phyloP scores from a whole-genome alignment of 768 basidiomycete genomes.

The Phylloporus scabripes region DNA sequence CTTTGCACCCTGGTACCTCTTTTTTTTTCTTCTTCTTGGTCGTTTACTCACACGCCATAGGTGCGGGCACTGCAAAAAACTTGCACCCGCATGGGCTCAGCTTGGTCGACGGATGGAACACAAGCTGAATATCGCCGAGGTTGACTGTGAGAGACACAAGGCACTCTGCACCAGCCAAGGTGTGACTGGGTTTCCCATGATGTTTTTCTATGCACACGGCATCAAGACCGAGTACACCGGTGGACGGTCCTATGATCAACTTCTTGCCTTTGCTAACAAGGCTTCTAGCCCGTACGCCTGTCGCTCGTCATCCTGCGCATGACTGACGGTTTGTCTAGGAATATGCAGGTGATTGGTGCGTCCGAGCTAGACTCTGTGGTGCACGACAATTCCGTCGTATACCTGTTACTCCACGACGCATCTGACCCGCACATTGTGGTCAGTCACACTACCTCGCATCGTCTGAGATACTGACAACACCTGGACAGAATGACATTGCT shows the following conservation, averaged over 20 bases:
- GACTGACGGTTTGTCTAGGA: constrained; percentile 5
- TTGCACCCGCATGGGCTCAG: constrained; percentile 76
- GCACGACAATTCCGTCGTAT: too few relatives aligned
- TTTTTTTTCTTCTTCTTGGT: constrained; percentile 3
- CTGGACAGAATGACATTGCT: too few relatives aligned
- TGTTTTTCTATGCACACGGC: constrained; percentile 59
- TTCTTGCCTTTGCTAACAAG: constrained; percentile 71
- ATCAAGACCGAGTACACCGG: constrained; percentile 73
- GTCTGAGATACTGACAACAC: too few relatives aligned
- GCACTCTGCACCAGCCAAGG: constrained; percentile 60
- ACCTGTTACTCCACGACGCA: too few relatives aligned
- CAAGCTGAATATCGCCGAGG: constrained; percentile 73
- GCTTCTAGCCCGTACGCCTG: constrained; percentile 60
- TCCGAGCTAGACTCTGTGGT: constrained; percentile 1
- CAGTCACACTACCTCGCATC: too few relatives aligned
- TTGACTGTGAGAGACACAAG: constrained; percentile 80
- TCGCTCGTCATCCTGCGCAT: constrained; percentile 7
- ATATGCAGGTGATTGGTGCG: constrained; percentile 18
- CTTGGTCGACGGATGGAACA: constrained; percentile 67
- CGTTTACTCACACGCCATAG: constrained; percentile 21
- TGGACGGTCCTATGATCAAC: constrained; percentile 61
- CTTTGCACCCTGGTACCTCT: constrained; percentile 80
- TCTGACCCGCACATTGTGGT: too few relatives aligned
- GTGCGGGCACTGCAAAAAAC: constrained; percentile 96
- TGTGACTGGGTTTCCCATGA: constrained; percentile 78